Base-by-base conservation (phyloP, 2,329 filamentous ascomycete species). In the Alternaria tenuissima region DNA sequence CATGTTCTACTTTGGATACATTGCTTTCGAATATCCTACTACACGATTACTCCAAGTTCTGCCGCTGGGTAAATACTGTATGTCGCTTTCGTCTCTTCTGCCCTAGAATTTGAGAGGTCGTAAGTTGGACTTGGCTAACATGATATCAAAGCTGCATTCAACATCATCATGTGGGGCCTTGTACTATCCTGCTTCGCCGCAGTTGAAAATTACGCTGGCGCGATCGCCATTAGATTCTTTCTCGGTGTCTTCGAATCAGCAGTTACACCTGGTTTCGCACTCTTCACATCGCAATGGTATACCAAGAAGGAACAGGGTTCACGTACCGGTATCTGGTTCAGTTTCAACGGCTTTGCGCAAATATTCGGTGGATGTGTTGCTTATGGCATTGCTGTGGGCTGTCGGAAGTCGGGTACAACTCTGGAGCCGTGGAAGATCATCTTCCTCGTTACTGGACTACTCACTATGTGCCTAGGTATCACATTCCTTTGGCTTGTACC, bases 221-320 rank as follows among this genome's bases (percentile, higher is more conserved):
- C 88, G 0, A 83, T 91, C 22, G 87, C 86, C 1, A 84, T 91
- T 34, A 85, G 90, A 0, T 88, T 91, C 72, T 86, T 91, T 66
- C 82, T 91, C 0, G 90, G 90, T 28, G 81, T 89, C 0, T 90
- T 89, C 56, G 90, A 92, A 72, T 82, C 88, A 0, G 87, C 88
- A 0, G 88, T 91, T 2, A 90, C 88, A 0, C 89, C 89, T 0
- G 88, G 88, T 0, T 91, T 91, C 66, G 86, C 87, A 0, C 81
- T 92, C 1, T 83, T 92, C 66, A 91, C 89, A 1, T 86, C 82
- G 4, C 88, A 91, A 77, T 92, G 89, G 89, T 92, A 91, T 68
- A 91, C 90, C 1, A 88, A 88, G 73, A 82, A 82, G 55, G 89
- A 92, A 72, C 89, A 91, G 78, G 87, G 86, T 2, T 79, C 82